Percentiles rank a stretch among this genome's conserved stretches.
Evolutionary conservation across 345 rosid species (phyloP).

Genomic region (Conringia planisiliqua): DNA sequence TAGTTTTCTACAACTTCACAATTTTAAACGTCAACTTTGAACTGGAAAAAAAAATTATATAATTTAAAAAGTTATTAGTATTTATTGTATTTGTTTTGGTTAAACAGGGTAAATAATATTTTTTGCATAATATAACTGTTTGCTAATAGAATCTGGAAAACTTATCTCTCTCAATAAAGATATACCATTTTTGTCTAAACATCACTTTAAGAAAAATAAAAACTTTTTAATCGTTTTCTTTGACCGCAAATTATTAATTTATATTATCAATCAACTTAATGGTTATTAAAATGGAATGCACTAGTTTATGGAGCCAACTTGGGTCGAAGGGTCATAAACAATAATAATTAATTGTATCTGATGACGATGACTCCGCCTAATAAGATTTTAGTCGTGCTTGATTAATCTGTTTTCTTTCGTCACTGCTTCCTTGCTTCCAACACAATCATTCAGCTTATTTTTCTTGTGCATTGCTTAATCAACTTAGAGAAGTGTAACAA

Average conservation of each 20-base stretch:
- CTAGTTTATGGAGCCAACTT: constrained; percentile 13
- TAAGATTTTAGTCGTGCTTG: constrained; percentile 8
- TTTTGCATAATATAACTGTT: background rate
- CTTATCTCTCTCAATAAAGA: constrained; percentile 7
- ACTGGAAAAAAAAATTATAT: background rate
- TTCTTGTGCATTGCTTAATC: background rate
- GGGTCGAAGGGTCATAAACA: constrained; percentile 4
- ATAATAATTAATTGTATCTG: constrained; percentile 1
- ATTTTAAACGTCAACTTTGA: background rate
- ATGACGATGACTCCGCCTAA: constrained; percentile 17
- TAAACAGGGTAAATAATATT: constrained; percentile 6
- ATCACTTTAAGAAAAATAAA: background rate
- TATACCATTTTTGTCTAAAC: constrained; percentile 24
- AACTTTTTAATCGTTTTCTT: constrained; percentile 5
- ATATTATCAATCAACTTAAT: constrained; percentile 2
- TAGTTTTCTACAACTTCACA: background rate
- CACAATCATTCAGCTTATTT: background rate
- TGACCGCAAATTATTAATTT: background rate
- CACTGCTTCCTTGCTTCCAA: constrained; percentile 36
- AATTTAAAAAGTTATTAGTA: background rate
- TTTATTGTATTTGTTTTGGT: constrained; percentile 1
- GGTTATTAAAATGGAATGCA: constrained; percentile 9
- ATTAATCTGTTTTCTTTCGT: constrained; percentile 10
- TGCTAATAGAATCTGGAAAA: constrained; percentile 21
- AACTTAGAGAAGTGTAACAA: background rate